Evolutionary conservation across 1,139 yeast genomes (phyloP).

Genomic region (Pichia cactophila): DNA sequence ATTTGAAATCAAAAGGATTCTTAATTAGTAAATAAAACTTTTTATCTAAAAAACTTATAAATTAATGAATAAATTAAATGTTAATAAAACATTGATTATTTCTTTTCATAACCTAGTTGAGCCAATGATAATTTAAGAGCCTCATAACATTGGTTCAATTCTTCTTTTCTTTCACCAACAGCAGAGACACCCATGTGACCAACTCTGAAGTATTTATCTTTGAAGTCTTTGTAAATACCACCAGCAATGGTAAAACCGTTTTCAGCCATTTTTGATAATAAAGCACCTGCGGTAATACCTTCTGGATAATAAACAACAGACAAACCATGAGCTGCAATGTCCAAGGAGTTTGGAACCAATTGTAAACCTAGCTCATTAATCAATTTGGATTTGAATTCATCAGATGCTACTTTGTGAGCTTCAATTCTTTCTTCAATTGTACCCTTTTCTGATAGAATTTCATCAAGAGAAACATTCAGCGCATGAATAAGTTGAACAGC

Average conservation of each 20-base stretch:
- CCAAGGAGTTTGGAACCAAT: slow-evolving; percentile 52
- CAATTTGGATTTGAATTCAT: slow-evolving; percentile 53
- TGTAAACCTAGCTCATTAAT: slow-evolving; percentile 49
- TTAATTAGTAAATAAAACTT: not conserved
- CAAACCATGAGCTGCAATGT: slow-evolving; percentile 78
- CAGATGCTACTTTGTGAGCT: slow-evolving; percentile 56
- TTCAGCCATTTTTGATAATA: slow-evolving; percentile 47
- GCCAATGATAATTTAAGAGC: slow-evolving; percentile 35
- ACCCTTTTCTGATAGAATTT: slow-evolving; percentile 44
- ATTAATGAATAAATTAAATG: not conserved
- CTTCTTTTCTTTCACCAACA: slow-evolving; percentile 37
- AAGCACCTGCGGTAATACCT: slow-evolving; percentile 58
- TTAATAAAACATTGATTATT: not conserved
- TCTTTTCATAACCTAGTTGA: slow-evolving; percentile 34
- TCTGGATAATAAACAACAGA: slow-evolving; percentile 84
- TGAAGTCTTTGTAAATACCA: slow-evolving; percentile 79
- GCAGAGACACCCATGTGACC: slow-evolving; percentile 90
- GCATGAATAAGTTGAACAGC: slow-evolving; percentile 84
- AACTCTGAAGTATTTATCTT: slow-evolving; percentile 78
- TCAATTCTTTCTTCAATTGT: slow-evolving; percentile 57
- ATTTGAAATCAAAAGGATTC: not conserved
- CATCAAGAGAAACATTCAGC: slow-evolving; percentile 67
- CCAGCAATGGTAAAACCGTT: slow-evolving; percentile 83
- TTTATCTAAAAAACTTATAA: not conserved
- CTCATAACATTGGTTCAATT: slow-evolving; percentile 33